phyloP scores from a whole-genome alignment of 2,329 filamentous ascomycete genomes.

The Thielaviopsis cerberus region DNA sequence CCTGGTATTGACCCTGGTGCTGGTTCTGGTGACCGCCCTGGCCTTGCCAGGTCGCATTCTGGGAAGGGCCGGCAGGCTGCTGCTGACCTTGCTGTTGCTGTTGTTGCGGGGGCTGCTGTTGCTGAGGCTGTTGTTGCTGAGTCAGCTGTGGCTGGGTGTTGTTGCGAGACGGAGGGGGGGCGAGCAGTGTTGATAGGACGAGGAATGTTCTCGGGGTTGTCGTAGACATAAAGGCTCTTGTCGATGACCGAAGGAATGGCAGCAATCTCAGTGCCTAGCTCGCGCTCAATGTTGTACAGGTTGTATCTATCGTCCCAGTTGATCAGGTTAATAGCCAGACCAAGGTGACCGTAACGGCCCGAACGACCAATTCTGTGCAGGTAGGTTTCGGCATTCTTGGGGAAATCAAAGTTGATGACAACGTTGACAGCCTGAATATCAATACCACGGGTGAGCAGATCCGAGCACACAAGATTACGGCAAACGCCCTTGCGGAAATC shows the following conservation, averaged over 20 bases:
- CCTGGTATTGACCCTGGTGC: background rate
- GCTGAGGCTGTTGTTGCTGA: slow-evolving; percentile 14
- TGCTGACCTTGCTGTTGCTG: slow-evolving; percentile 1
- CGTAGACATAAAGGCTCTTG: slow-evolving; percentile 96
- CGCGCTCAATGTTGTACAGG: slow-evolving; percentile 94
- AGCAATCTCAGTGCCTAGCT: slow-evolving; percentile 91
- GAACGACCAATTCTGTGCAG: slow-evolving; percentile 96
- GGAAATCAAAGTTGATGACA: slow-evolving; percentile 99
- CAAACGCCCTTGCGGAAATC: slow-evolving; percentile 97
- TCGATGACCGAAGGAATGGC: slow-evolving; percentile 90
- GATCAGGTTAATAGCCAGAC: slow-evolving; percentile 95
- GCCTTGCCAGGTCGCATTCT: slow-evolving; percentile 10
- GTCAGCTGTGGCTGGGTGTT: slow-evolving; percentile 15
- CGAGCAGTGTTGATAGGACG: slow-evolving; percentile 43
- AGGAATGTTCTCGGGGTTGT: slow-evolving; percentile 85
- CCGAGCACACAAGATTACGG: slow-evolving; percentile 94
- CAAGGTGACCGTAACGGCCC: slow-evolving; percentile 88
- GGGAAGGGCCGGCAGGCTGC: slow-evolving; percentile 8
- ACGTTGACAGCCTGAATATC: slow-evolving; percentile 99
- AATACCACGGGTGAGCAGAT: slow-evolving; percentile 92
- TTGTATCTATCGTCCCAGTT: slow-evolving; percentile 99
- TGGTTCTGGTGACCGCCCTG: slow-evolving; percentile 4
- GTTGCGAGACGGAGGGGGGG: slow-evolving; percentile 13
- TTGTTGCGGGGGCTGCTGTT: background rate
- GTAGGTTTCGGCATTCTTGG: slow-evolving; percentile 97